These are phyloP conservation scores for Dendrobium chrysotoxum DNA, from an alignment of 106 monocot genomes.

Conservation along the genomic window DNA sequence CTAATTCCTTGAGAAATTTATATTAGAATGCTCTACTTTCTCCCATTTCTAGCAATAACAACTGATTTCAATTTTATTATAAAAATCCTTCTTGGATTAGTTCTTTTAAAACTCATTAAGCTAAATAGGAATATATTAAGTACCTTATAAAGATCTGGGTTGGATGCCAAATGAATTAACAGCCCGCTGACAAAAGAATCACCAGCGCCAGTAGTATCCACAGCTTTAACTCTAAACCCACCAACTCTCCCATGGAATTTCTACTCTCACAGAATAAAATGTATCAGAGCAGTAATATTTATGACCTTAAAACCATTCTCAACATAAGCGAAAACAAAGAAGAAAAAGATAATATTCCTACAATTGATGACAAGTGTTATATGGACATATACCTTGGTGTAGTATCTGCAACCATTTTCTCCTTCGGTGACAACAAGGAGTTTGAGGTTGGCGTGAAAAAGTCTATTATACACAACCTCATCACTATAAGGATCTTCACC, in stretches of 20 bases:
- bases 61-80: background rate
- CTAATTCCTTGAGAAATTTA: background rate
- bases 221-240: slow-evolving; percentile 28
- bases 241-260: slow-evolving; percentile 31
- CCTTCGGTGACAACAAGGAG: slow-evolving; percentile 48
- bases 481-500: slow-evolving; percentile 31
- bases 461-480: slow-evolving; percentile 28
- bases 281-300: background rate
- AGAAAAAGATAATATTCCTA: no score
- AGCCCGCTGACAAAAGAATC: slow-evolving; percentile 44
- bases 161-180: slow-evolving; percentile 18
- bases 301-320: background rate
- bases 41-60: background rate
- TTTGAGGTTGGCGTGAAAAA: slow-evolving; percentile 35
- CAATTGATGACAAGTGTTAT: background rate
- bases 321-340: no score
- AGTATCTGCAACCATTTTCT: slow-evolving; percentile 46
- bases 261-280: slow-evolving; percentile 11
- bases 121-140: background rate
- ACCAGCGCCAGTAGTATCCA: slow-evolving; percentile 51
- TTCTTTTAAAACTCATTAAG: background rate
- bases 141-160: slow-evolving; percentile 32
- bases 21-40: background rate
- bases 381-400: slow-evolving; percentile 29
- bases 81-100: background rate